Base-by-base conservation (phyloP, 2,329 filamentous ascomycete genomes). In the Alternaria longipes region DNA sequence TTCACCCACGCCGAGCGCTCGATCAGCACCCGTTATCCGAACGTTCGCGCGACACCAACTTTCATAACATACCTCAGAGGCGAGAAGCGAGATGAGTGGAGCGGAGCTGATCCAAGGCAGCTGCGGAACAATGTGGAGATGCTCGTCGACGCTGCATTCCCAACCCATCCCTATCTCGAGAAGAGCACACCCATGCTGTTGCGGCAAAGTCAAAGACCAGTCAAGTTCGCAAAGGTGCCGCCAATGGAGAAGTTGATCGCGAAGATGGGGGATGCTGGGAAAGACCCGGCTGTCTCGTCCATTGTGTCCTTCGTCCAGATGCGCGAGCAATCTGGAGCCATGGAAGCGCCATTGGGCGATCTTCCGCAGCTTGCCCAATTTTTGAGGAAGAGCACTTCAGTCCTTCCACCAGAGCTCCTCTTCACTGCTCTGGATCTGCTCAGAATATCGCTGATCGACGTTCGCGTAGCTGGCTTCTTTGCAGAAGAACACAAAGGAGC, bases 371-470 rank as follows among this genome's bases (percentile, higher is more conserved):
- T 97, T 62, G 86, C 88, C 0, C 72, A 72, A 0, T 89, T 91
- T 66, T 61, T 97, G 6, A 84, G 82, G 34, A 79, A 82, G 1
- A 85, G 86, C 1, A 83, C 88, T 4, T 72, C 78, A 0, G 80
- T 81, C 0, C 79, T 96, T 2, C 86, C 91, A 0, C 75, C 82
- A 0, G 90, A 91, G 14, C 81, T 85, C 1, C 84, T 93, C 44
- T 98, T 98, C 74, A 87, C 93, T 1, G 83, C 94, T 0, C 85
- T 97, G n/a, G 95, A 98, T 74, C 85, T 99, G 2, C 85, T 97
- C 52, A 87, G 95, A 22, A 87, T 91, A 64, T 87, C 91, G 0
- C 86, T 97, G 58, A 83, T 89, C 12, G 94, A 98, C 70, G 84
- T 90, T 0, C 88, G 94, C 40, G 84, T 97, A 16, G 92, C 91